Evolutionary conservation across 768 basidiomycete genomes (phyloP).

Genomic region (Thelephora ganbajun): DNA sequence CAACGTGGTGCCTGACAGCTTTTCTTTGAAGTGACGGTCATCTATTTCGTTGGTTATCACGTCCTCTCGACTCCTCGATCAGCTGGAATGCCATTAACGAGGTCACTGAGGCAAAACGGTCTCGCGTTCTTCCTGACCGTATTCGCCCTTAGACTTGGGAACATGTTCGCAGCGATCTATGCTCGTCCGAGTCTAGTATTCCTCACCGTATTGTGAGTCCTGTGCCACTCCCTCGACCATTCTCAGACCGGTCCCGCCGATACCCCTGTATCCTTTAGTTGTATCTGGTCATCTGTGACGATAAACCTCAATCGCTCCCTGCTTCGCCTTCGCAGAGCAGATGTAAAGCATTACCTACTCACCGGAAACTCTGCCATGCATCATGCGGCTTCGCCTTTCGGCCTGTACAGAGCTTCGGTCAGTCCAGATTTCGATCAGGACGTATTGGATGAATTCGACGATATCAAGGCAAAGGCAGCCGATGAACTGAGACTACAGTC

Average conservation of each 20-base stretch:
- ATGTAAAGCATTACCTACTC: background rate
- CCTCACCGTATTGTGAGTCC: conserved; percentile 16
- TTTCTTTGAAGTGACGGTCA: conserved; percentile 20
- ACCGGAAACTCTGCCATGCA: background rate
- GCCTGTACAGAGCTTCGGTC: too few species aligned
- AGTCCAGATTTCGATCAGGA: too few species aligned
- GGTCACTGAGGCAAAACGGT: conserved; percentile 21
- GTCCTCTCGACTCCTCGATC: conserved; percentile 21
- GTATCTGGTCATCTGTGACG: background rate
- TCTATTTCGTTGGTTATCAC: conserved; percentile 19
- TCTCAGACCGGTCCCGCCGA: background rate
- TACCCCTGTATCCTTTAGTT: too few species aligned
- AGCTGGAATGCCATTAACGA: conserved; percentile 13
- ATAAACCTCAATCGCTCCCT: background rate
- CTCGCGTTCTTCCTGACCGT: conserved; percentile 20
- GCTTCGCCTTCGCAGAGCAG: background rate
- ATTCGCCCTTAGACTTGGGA: conserved; percentile 14
- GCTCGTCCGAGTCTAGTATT: conserved; percentile 14
- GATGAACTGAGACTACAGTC: too few species aligned
- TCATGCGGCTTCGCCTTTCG: background rate
- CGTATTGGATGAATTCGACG: too few species aligned
- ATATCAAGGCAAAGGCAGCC: too few species aligned
- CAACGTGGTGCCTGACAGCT: too few species aligned
- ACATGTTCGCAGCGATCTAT: conserved; percentile 13
- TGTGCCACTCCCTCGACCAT: background rate